Base-by-base conservation (phyloP, 2,329 filamentous ascomycete species). In the Aspergillus pseudoviridinutans region DNA sequence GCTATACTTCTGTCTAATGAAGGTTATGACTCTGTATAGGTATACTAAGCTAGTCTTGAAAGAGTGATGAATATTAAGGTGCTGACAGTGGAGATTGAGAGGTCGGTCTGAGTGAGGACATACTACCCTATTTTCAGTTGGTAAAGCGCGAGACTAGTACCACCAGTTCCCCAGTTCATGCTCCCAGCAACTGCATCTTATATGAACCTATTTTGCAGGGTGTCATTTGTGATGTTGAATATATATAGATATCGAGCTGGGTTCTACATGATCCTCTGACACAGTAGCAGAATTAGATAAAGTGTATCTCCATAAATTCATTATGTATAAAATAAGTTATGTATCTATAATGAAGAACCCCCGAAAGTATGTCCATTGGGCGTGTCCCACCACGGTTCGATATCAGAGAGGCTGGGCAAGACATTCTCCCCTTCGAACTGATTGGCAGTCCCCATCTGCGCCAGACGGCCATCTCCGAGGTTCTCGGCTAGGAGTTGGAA, bases 371-470 rank as follows among this genome's bases (percentile, higher is more conserved):
- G 60, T 22, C 53, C 63, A 42, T 58, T 58, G 0, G 67, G 58
- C 2, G 67, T 62, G 47, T 66, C 68, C 71, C 71, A 72, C 71
- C 71, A 73, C 1, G 66, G 61, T 42, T 71, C 70, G 25, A 73
- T 65, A 58, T 71, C 69, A 9, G 61, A 61, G 7, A 66, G 49
- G 56, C 44, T 63, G 6, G 66, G 66, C 20, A 68, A 53, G 24
- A 28, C 50, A 14, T 55, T 27, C 5, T 61, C 59, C 3, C 60
- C 60, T 10, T 49, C 53, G 49, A 56, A 62, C 24, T 57, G 24
- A 22, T 20, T 54, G 1, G 49, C 12, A 8, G 46, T 57, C 1
- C 57, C 64, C 14, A 69, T 49, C 10, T 63, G 63, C 9, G 66
- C 59, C 10, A 71, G 60, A 10, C 51, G 50, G 3, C 54, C 53